A percentile compares a stretch with the other conserved stretches of the same genome.
These are phyloP conservation scores for Raphanus raphanistrum DNA, from an alignment of 345 rosid species.

Conservation along the genomic window DNA sequence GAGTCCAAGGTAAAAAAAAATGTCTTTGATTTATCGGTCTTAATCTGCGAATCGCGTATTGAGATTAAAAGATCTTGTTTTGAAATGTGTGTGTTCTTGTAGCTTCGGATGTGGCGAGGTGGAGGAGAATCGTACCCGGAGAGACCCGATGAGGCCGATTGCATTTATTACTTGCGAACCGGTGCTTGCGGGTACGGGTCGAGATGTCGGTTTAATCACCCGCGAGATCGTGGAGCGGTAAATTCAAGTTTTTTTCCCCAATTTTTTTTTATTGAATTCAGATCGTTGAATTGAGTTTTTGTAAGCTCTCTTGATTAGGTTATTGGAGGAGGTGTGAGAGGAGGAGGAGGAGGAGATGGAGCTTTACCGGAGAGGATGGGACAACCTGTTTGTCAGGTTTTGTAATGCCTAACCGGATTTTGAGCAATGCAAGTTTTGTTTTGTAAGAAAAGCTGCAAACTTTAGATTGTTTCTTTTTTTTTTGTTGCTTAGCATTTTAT, in stretches of 20 bases:
- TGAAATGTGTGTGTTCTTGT: slow-evolving; percentile 13
- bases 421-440: slow-evolving; percentile 24
- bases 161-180: slow-evolving; percentile 80
- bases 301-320: slow-evolving; percentile 48
- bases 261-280: slow-evolving; percentile 17
- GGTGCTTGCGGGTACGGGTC: slow-evolving; percentile 83
- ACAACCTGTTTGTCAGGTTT: slow-evolving; percentile 91
- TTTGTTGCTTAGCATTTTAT: slow-evolving; percentile 62
- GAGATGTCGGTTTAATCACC: slow-evolving; percentile 97
- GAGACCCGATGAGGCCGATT: slow-evolving; percentile 75
- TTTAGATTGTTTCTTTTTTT: not conserved
- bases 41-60: slow-evolving; percentile 39
- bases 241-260: not conserved
- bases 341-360: slow-evolving; percentile 59
- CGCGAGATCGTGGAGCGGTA: slow-evolving; percentile 84
- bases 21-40: slow-evolving; percentile 19
- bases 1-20: slow-evolving; percentile 55
- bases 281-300: slow-evolving; percentile 7
- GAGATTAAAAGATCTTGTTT: slow-evolving; percentile 16
- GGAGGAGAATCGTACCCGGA: slow-evolving; percentile 66
- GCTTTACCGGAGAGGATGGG: slow-evolving; percentile 79
- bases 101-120: slow-evolving; percentile 56
- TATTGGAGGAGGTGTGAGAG: slow-evolving; percentile 55
- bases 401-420: not conserved
- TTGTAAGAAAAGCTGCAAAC: not conserved